A percentile compares a stretch with the other conserved stretches of the same genome.
phyloP scores from a whole-genome alignment of 768 basidiomycete species.

The Cubamyces lactineus region DNA sequence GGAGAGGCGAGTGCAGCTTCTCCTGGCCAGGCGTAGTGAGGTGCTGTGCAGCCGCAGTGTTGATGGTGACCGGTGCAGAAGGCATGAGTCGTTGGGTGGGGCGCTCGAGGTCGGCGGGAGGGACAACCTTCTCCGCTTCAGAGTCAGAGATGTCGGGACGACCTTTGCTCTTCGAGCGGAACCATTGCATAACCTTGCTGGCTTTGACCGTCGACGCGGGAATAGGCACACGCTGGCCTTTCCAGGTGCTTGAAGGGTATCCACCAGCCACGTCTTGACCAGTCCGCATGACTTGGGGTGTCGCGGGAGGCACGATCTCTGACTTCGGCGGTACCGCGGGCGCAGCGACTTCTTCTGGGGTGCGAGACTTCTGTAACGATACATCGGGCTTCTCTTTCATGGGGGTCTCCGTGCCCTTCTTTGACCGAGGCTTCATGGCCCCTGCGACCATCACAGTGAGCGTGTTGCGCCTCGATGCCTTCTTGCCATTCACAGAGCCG shows the following conservation, averaged over 20 bases:
- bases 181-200: slow-evolving; percentile 98
- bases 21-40: slow-evolving; percentile 21
- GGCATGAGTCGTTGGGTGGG: slow-evolving; percentile 15
- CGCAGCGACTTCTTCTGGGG: slow-evolving; percentile 6
- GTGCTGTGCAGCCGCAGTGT: slow-evolving; percentile 6
- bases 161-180: slow-evolving; percentile 72
- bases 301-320: slow-evolving; percentile 25
- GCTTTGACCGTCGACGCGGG: slow-evolving; percentile 85
- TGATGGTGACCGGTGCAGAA: slow-evolving; percentile 21
- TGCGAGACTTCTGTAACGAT: slow-evolving; percentile 25
- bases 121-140: slow-evolving; percentile 29
- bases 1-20: slow-evolving; percentile 22
- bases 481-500: slow-evolving; percentile 39
- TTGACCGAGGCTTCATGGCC: slow-evolving; percentile 44
- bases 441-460: slow-evolving; percentile 88
- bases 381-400: slow-evolving; percentile 37
- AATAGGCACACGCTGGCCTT: slow-evolving; percentile 39
- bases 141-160: slow-evolving; percentile 35
- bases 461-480: slow-evolving; percentile 77
- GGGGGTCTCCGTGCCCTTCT: slow-evolving; percentile 34
- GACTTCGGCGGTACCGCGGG: slow-evolving; percentile 28
- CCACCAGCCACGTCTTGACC: slow-evolving; percentile 33
- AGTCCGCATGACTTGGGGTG: slow-evolving; percentile 31
- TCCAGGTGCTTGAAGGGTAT: slow-evolving; percentile 37
- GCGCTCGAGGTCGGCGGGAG: slow-evolving; percentile 19